phyloP scores from a whole-genome alignment of 352 stramenopile genomes.

The Phytophthora ramorum region DNA sequence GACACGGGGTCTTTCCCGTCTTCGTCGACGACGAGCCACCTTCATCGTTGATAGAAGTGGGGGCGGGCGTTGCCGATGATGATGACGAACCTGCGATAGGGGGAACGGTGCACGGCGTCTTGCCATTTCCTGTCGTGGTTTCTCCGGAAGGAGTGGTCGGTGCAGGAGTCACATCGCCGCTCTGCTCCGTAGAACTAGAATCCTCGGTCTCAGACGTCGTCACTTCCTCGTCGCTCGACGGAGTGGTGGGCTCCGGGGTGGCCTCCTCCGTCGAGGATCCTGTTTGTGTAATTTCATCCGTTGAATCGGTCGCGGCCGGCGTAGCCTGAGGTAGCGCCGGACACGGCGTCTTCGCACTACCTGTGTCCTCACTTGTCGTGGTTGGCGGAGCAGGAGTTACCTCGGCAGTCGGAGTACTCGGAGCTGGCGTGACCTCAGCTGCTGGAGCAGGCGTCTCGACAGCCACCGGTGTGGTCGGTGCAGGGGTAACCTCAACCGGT shows the following conservation, averaged over 20 bases:
- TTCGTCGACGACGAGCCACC: conserved; percentile 24
- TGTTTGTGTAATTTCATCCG: conserved; percentile 19
- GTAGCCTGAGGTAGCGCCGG: conserved; percentile 16
- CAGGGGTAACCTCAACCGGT: conserved; percentile 7
- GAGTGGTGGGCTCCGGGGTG: conserved; percentile 9
- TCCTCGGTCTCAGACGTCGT: conserved; percentile 15
- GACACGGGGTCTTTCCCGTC: conserved; percentile 33
- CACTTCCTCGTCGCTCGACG: conserved; percentile 1
- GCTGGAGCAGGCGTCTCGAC: conserved; percentile 5
- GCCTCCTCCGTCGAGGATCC: conserved; percentile 10
- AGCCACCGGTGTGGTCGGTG: conserved; percentile 1
- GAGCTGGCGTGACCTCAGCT: conserved; percentile 1
- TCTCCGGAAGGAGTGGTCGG: conserved; percentile 19
- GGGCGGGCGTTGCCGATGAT: conserved; percentile 36
- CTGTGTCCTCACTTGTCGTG: conserved; percentile 10
- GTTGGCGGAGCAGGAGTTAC: conserved; percentile 4
- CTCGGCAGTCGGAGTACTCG: not conserved
- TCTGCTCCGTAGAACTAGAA: conserved; percentile 12
- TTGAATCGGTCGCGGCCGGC: conserved; percentile 10
- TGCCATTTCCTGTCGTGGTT: conserved; percentile 9
- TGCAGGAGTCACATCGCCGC: conserved; percentile 21
- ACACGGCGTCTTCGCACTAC: conserved; percentile 18
- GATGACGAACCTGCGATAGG: conserved; percentile 32
- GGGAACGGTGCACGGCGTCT: conserved; percentile 25
- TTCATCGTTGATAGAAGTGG: conserved; percentile 30